Conservation (phyloP, 2,329 filamentous ascomycete species). For the Pseudocercospora fuligena region DNA sequence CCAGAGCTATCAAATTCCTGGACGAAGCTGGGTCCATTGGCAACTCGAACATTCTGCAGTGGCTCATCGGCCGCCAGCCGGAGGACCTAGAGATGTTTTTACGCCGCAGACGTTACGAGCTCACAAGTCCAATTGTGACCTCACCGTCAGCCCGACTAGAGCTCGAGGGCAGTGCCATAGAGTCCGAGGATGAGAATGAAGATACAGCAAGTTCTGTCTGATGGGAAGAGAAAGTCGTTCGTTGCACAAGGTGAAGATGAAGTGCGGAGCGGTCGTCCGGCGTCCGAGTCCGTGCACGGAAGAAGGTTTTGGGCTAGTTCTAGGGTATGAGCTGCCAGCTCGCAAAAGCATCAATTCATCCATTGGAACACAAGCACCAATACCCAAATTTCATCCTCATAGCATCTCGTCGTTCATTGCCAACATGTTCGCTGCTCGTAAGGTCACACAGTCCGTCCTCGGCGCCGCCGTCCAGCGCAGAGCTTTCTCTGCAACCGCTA, state of each 20-base stretch:
- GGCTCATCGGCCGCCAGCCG: not conserved
- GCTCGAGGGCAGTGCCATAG: not conserved
- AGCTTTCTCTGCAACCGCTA: conserved; percentile 58
- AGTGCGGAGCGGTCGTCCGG: not conserved
- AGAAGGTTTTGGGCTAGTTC: not conserved
- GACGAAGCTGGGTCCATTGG: not conserved
- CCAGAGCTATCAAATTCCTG: not conserved
- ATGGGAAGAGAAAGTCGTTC: not conserved
- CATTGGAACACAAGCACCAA: not conserved
- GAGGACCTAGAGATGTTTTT: not conserved
- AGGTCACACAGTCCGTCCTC: conserved; percentile 48
- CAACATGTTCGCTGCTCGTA: conserved; percentile 74
- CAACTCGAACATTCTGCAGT: not conserved
- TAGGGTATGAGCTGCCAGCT: not conserved
- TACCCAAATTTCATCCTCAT: not conserved
- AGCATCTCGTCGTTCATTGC: conserved; percentile 8
- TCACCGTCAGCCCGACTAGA: not conserved
- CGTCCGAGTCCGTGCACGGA: not conserved
- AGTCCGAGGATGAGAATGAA: not conserved
- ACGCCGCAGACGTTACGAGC: not conserved
- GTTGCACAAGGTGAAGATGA: not conserved
- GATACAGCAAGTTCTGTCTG: not conserved
- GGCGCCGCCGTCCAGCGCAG: conserved; percentile 55
- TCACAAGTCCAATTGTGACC: not conserved
- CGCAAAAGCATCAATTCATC: not conserved